These are phyloP conservation scores for Suillus tomentosus DNA, from an alignment of 768 basidiomycete species.

Conservation along the genomic window DNA sequence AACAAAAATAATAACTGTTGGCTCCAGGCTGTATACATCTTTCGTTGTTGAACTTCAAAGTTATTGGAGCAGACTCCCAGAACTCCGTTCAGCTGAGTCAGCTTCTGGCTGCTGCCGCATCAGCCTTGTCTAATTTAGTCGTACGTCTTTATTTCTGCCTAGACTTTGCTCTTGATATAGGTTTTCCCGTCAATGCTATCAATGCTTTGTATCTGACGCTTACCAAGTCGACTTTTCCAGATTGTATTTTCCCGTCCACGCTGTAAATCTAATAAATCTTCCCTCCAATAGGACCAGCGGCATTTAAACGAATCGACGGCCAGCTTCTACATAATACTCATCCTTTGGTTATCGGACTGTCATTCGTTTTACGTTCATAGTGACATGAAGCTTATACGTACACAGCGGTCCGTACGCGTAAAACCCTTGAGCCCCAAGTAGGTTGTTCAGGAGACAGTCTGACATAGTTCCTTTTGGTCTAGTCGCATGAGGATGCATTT, in stretches of 20 bases:
- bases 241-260: neutral
- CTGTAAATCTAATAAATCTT: neutral
- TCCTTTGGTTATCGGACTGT: neutral
- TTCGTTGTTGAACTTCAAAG: neutral
- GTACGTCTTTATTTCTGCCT: neutral
- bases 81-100: no score
- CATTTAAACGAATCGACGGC: neutral
- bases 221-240: neutral
- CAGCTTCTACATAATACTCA: neutral
- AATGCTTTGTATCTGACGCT: neutral
- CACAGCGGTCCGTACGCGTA: neutral
- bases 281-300: neutral
- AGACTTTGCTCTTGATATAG: neutral
- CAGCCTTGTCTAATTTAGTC: neutral
- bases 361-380: neutral
- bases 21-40: no score
- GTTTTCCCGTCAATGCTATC: neutral
- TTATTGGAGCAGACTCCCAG: neutral
- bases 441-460: neutral
- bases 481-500: neutral
- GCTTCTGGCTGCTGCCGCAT: neutral
- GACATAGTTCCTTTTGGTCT: neutral
- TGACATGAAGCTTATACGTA: neutral
- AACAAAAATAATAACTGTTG: no score
- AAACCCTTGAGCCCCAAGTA: neutral